Conservation (phyloP, 1,284 basidiomycete species). For the Sparassis latifolia region DNA sequence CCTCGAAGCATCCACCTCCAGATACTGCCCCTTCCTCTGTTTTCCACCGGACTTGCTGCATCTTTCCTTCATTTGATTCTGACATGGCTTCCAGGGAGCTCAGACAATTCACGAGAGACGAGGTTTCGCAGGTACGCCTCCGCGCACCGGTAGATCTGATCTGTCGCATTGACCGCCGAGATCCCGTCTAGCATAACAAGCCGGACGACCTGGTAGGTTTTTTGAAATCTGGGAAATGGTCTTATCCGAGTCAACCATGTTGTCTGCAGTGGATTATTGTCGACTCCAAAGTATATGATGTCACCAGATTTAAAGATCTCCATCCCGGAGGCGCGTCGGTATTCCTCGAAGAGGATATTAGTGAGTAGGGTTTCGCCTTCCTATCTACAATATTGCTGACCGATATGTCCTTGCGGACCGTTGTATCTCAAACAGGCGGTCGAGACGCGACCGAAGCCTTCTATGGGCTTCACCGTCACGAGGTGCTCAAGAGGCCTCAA, state of each 20-base stretch:
- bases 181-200: slow-evolving; percentile 58
- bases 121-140: slow-evolving; percentile 46
- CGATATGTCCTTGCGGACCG: neutral
- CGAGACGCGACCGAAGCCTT: slow-evolving; percentile 87
- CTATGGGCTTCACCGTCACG: slow-evolving; percentile 87
- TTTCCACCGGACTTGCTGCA: too few species aligned
- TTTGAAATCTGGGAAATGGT: too few species aligned
- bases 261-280: slow-evolving; percentile 52
- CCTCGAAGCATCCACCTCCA: too few species aligned
- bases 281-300: slow-evolving; percentile 63
- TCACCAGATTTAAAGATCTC: slow-evolving; percentile 54
- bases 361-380: slow-evolving; percentile 19
- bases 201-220: slow-evolving; percentile 58
- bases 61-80: too few species aligned
- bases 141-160: too few species aligned
- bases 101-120: slow-evolving; percentile 44
- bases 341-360: slow-evolving; percentile 34
- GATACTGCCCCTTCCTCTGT: too few species aligned
- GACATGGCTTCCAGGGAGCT: slow-evolving; percentile 37
- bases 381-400: neutral
- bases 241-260: neutral
- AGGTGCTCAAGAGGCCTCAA: slow-evolving; percentile 78
- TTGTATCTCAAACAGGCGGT: slow-evolving; percentile 35
- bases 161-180: too few species aligned
- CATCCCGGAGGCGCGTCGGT: slow-evolving; percentile 66